Evolutionary conservation across 768 basidiomycete species (phyloP), one percentile per base, ranked within the genome.

Genomic region (Chalciporus piperatus): DNA sequence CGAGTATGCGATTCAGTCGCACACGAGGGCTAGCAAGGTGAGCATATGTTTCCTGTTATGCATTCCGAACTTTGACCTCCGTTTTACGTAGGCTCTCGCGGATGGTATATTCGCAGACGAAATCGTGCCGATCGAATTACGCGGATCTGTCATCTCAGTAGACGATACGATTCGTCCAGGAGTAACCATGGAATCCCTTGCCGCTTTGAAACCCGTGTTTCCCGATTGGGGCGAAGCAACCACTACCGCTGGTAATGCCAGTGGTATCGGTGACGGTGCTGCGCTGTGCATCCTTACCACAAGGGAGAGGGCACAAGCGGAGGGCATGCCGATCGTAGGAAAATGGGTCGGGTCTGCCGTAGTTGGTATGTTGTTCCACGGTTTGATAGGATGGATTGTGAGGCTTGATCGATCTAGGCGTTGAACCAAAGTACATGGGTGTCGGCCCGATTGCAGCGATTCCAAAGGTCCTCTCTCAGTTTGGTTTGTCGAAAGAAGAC

Each of bases 261-360:
- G 89, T 55, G 89, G 89, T 10, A 75, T 98, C 14, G 94, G 95
- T 2, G 96, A 99, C 63, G 96, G 97, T 35, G 96, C 92, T 13
- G 94, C 89, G 1, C 66, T 94, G 12, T 84, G 87, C 49, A 78
- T 97, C 42, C 69, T 97, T 56, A 90, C 89, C 3, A 85, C 89
- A n/a, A 76, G 94, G 41, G 80, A 78, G 50, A 78, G 81, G 43
- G 94, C 94, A 3, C 78, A 87, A 68, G 75, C 76, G 54, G 84
- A 91, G 47, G 89, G 87, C 17, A 78, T 92, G 77, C 76, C 84
- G 16, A 80, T 97, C 50, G 52, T 96, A 17, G 94, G 81, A 17
- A 96, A 95, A 71, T 95, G 84, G 72, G 84, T 92, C 27, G 80
- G 83, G 37, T 83, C 81, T 45, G 73, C 87, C 4, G 82, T 94